These are phyloP conservation scores for Colletotrichum sublineola DNA, from an alignment of 2,329 filamentous ascomycete species.

Conservation along the genomic window DNA sequence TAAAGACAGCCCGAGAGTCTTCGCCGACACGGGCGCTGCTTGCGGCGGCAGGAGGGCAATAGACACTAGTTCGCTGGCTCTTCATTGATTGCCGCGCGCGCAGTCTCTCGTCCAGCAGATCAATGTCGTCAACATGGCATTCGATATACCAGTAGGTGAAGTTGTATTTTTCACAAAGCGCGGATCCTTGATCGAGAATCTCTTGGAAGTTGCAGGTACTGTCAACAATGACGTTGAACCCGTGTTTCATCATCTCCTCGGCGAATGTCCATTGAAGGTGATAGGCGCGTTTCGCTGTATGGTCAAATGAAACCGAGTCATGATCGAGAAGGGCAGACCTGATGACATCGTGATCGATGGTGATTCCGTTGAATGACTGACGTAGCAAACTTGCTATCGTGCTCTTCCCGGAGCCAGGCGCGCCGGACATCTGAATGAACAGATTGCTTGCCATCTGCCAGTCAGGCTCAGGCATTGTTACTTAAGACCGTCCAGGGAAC, in stretches of 20 bases:
- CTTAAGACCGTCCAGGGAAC: too few species aligned
- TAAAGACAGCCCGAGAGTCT: conserved; percentile 44
- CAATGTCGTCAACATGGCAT: conserved; percentile 49
- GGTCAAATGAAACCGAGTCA: conserved; percentile 47
- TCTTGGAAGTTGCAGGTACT: conserved; percentile 54
- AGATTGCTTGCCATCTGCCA: neutral
- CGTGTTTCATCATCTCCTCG: conserved; percentile 52
- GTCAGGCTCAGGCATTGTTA: too few species aligned
- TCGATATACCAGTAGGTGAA: conserved; percentile 50
- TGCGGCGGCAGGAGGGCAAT: conserved; percentile 45
- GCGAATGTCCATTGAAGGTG: conserved; percentile 53
- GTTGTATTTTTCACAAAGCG: conserved; percentile 46
- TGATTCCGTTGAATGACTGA: conserved; percentile 46
- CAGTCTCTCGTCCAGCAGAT: conserved; percentile 49
- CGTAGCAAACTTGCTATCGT: conserved; percentile 50
- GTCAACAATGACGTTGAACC: conserved; percentile 53
- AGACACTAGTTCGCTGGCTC: conserved; percentile 50
- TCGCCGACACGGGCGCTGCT: conserved; percentile 12
- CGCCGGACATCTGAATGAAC: conserved; percentile 53
- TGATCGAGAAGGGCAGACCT: conserved; percentile 50
- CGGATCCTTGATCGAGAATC: conserved; percentile 48
- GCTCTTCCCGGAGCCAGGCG: conserved; percentile 56
- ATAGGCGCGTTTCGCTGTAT: conserved; percentile 51
- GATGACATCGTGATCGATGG: conserved; percentile 55
- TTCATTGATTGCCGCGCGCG: conserved; percentile 45